Evolutionary conservation across 1,284 basidiomycete species (phyloP).

Genomic region (Mycosarcoma mackinlayi): DNA sequence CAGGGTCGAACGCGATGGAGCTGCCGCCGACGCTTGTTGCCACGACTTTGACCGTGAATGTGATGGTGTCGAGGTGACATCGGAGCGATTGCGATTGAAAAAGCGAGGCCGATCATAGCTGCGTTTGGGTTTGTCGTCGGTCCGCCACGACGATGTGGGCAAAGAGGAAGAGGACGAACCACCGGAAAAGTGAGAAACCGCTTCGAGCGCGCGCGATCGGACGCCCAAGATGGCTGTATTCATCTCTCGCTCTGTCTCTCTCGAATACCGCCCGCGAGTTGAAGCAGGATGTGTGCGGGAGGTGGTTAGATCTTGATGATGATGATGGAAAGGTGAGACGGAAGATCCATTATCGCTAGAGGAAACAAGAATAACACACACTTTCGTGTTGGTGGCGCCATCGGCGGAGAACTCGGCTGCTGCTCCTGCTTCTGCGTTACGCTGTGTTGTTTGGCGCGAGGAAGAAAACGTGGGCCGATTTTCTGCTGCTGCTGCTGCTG

Average conservation of each 20-base stretch:
- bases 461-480: too few species aligned
- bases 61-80: background rate
- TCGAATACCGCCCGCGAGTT: too few species aligned
- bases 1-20: conserved; percentile 32
- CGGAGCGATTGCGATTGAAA: conserved; percentile 17
- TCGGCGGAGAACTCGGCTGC: too few species aligned
- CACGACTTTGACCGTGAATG: conserved; percentile 8
- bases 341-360: too few species aligned
- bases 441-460: too few species aligned
- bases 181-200: conserved; percentile 16
- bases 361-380: too few species aligned
- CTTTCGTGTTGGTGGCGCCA: too few species aligned
- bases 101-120: conserved; percentile 28
- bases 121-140: conserved; percentile 6
- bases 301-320: background rate
- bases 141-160: conserved; percentile 10
- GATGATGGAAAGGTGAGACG: too few species aligned
- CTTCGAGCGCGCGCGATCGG: conserved; percentile 32
- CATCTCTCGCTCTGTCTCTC: conserved; percentile 9
- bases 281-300: background rate
- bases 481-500: too few species aligned
- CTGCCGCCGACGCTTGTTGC: background rate
- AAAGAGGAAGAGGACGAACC: background rate
- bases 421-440: too few species aligned
- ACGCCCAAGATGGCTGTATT: conserved; percentile 30